Conservation (phyloP, 129 eudicot genomes). For the Pulicaria dysenterica region DNA sequence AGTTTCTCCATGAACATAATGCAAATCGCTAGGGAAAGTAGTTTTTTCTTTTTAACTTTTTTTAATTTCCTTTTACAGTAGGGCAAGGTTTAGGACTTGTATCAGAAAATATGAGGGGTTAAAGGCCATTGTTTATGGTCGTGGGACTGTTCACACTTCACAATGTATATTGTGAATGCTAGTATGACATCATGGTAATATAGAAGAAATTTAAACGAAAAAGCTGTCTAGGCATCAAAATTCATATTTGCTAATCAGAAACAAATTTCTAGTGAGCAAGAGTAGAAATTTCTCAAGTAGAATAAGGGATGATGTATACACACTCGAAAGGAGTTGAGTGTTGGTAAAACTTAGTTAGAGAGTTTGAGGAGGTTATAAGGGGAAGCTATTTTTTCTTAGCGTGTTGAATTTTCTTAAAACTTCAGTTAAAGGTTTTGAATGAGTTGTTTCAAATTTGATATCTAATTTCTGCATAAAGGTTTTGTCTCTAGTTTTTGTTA, state of each 20-base stretch:
- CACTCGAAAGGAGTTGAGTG: too few species aligned
- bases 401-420: too few species aligned
- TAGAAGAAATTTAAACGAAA: conserved; percentile 1
- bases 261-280: background rate
- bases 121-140: background rate
- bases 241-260: background rate
- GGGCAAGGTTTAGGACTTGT: background rate
- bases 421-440: too few species aligned
- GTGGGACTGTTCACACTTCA: background rate
- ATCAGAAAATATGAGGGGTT: background rate
- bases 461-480: background rate
- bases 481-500: conserved; percentile 2
- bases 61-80: background rate
- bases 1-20: background rate
- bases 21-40: background rate
- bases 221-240: background rate
- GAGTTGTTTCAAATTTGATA: too few species aligned
- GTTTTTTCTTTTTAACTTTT: background rate
- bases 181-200: conserved; percentile 3
- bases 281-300: background rate
- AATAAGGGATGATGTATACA: background rate
- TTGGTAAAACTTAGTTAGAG: too few species aligned
- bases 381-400: too few species aligned
- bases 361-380: too few species aligned
- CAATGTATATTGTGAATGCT: background rate